phyloP scores from a whole-genome alignment of 2,329 filamentous ascomycete genomes.

The Hypoxylon sp. region DNA sequence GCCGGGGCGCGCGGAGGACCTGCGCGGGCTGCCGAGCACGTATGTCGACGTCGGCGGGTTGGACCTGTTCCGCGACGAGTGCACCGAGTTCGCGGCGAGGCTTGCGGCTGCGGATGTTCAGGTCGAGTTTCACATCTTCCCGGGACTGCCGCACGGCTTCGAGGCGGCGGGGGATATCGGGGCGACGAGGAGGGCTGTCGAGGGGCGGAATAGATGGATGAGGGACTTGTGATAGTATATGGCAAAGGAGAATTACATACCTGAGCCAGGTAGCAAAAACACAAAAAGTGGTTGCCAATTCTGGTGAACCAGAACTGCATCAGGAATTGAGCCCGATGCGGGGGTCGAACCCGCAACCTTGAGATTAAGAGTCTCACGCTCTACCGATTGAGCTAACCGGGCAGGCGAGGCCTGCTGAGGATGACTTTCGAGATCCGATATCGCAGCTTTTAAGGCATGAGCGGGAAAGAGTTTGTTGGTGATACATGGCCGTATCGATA shows the following conservation, averaged over 20 bases:
- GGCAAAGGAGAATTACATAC: neutral
- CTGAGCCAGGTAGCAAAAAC: neutral
- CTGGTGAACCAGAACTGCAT: constrained; percentile 37
- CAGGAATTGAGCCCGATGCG: constrained; percentile 55
- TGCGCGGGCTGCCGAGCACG: constrained; percentile 39
- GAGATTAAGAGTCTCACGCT: constrained; percentile 73
- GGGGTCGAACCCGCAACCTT: constrained; percentile 54
- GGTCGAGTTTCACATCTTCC: constrained; percentile 42
- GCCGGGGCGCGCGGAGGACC: constrained; percentile 36
- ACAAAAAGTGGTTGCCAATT: constrained; percentile 21
- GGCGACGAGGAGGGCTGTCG: constrained; percentile 24
- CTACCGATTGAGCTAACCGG: constrained; percentile 75
- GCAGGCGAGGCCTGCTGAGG: too few relatives aligned
- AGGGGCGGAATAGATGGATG: constrained; percentile 26
- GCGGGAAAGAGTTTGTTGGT: too few relatives aligned
- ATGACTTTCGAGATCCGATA: too few relatives aligned
- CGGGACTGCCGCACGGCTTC: constrained; percentile 40
- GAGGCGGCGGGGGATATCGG: constrained; percentile 24
- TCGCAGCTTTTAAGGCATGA: too few relatives aligned
- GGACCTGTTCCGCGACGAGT: constrained; percentile 42
- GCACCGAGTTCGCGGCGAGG: constrained; percentile 34
- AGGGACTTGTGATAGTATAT: constrained; percentile 13
- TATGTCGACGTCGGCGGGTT: constrained; percentile 42
- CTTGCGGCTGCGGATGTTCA: constrained; percentile 36
- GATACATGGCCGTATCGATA: neutral